Evolutionary conservation across 2,329 filamentous ascomycete genomes (phyloP).

Genomic region (Alternaria atra): DNA sequence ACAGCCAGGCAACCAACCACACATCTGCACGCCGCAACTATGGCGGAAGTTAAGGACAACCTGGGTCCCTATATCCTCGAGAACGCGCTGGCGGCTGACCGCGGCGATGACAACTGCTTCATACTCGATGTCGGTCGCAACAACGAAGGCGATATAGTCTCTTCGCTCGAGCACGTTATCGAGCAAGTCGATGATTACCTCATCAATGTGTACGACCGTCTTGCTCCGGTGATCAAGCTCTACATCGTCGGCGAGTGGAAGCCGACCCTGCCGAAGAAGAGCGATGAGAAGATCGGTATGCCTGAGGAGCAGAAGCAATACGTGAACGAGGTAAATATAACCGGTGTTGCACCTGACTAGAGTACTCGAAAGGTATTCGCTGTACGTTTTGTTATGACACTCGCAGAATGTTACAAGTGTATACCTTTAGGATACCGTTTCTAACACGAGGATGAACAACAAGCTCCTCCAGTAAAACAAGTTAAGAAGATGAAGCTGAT

Average conservation of each 20-base stretch:
- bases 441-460: not conserved
- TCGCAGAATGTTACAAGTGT: not conserved
- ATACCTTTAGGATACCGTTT: not conserved
- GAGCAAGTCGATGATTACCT: slow-evolving; percentile 16
- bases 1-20: not conserved
- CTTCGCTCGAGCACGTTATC: slow-evolving; percentile 22
- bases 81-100: slow-evolving; percentile 19
- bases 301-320: not conserved
- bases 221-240: slow-evolving; percentile 28
- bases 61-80: slow-evolving; percentile 26
- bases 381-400: not conserved
- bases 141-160: slow-evolving; percentile 9
- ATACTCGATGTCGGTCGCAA: slow-evolving; percentile 29
- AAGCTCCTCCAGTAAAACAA: not conserved
- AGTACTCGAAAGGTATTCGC: not conserved
- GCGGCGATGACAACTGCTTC: slow-evolving; percentile 18
- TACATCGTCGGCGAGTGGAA: slow-evolving; percentile 41
- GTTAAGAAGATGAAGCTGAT: not conserved
- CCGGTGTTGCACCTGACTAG: not conserved
- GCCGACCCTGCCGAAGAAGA: not conserved
- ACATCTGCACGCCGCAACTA: not conserved
- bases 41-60: slow-evolving; percentile 23
- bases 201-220: not conserved
- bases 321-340: not conserved
- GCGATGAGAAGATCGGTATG: not conserved